A percentile compares a stretch with the other conserved stretches of the same genome.
phyloP scores from a whole-genome alignment of 2,329 filamentous ascomycete genomes.

The Akanthomyces lecanii region DNA sequence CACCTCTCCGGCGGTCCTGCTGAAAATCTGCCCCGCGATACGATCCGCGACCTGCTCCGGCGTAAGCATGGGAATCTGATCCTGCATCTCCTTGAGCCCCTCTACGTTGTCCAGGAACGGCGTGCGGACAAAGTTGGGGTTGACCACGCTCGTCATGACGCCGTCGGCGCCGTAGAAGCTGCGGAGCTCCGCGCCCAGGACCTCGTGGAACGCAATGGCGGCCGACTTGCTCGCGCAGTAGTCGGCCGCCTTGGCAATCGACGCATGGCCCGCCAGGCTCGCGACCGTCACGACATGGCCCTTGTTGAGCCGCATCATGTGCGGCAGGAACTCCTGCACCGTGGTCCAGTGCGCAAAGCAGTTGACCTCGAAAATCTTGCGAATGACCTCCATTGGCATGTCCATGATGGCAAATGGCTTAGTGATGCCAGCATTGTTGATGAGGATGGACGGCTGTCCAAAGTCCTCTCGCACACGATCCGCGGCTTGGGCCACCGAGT shows the following conservation, averaged over 20 bases:
- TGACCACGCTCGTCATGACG: slow-evolving; percentile 61
- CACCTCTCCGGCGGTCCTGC: slow-evolving; percentile 1
- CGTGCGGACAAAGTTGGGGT: slow-evolving; percentile 51
- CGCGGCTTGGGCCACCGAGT: slow-evolving; percentile 42
- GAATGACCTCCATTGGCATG: slow-evolving; percentile 50
- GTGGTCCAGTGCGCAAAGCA: slow-evolving; percentile 61
- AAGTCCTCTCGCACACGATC: slow-evolving; percentile 37
- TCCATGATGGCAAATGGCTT: slow-evolving; percentile 56
- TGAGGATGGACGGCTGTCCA: slow-evolving; percentile 62
- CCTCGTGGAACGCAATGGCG: slow-evolving; percentile 64
- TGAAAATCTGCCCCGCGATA: neutral
- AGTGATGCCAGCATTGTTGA: slow-evolving; percentile 66
- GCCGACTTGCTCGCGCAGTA: slow-evolving; percentile 64
- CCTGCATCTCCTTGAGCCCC: slow-evolving; percentile 13
- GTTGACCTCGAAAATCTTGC: slow-evolving; percentile 66
- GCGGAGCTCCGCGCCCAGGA: slow-evolving; percentile 50
- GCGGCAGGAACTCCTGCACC: slow-evolving; percentile 61
- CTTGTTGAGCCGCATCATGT: slow-evolving; percentile 59
- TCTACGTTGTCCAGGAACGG: slow-evolving; percentile 30
- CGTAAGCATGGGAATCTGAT: slow-evolving; percentile 9
- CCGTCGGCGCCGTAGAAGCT: slow-evolving; percentile 56
- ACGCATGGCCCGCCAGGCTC: slow-evolving; percentile 57
- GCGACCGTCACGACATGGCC: slow-evolving; percentile 69
- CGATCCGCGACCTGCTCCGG: slow-evolving; percentile 1
- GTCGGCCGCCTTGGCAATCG: slow-evolving; percentile 58